phyloP scores from a whole-genome alignment of 1,139 yeast genomes.

The Debaryomyces psychrophilus region DNA sequence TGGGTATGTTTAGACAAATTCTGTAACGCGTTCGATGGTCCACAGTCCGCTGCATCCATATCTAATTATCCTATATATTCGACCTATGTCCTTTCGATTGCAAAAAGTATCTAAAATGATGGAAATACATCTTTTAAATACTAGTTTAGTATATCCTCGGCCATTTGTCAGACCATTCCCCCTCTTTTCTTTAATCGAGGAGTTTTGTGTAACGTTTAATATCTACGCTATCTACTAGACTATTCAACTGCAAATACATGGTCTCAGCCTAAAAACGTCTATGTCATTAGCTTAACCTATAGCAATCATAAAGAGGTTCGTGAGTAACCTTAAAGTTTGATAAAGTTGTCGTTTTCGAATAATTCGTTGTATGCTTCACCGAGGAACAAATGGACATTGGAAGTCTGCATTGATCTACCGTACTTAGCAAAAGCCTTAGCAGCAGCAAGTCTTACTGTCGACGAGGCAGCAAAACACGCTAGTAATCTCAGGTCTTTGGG shows the following conservation, averaged over 20 bases:
- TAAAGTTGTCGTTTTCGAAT: slow-evolving; percentile 32
- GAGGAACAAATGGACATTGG: slow-evolving; percentile 71
- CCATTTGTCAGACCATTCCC: slow-evolving; percentile 1
- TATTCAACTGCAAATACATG: not conserved
- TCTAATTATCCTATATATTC: not conserved
- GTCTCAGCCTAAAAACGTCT: not conserved
- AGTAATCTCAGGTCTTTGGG: slow-evolving; percentile 51
- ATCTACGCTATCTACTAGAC: not conserved
- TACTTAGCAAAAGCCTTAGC: slow-evolving; percentile 62
- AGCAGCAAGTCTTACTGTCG: slow-evolving; percentile 69
- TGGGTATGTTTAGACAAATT: slow-evolving; percentile 38
- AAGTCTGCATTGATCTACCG: slow-evolving; percentile 84
- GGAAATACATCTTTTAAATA: not conserved
- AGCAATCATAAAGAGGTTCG: no score
- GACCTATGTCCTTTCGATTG: not conserved
- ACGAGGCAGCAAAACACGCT: slow-evolving; percentile 76
- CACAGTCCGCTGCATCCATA: slow-evolving; percentile 42
- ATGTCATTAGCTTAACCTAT: no score
- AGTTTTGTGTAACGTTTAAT: slow-evolving; percentile 1
- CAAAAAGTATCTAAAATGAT: not conserved
- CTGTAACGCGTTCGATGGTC: slow-evolving; percentile 41
- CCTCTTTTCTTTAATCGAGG: slow-evolving; percentile 3
- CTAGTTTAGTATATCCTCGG: slow-evolving; percentile 3
- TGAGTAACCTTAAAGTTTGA: slow-evolving; percentile 4
- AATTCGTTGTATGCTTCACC: slow-evolving; percentile 63